phyloP scores from a whole-genome alignment of 2,329 filamentous ascomycete species.

The Harringtonia aguacate region DNA sequence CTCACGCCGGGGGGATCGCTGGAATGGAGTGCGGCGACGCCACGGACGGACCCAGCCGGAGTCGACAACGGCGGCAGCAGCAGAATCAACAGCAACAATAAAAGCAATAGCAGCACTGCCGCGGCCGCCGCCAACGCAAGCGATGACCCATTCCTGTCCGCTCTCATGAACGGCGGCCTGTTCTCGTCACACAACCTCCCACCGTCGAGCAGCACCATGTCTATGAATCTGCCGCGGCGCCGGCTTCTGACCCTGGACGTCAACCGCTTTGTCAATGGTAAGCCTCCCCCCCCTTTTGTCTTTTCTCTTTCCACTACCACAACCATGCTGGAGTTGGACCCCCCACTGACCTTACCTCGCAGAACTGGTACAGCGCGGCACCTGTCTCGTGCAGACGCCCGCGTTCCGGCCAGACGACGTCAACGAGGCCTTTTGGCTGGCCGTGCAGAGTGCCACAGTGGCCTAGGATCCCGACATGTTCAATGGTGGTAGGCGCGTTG shows the following conservation, averaged over 20 bases:
- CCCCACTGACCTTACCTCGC: not conserved
- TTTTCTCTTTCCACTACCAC: not conserved
- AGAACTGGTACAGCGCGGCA: slow-evolving; percentile 18
- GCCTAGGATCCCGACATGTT: too few relatives aligned
- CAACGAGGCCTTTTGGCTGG: slow-evolving; percentile 15
- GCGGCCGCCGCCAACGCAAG: too few relatives aligned
- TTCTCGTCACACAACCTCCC: too few relatives aligned
- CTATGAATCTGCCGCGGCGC: not conserved
- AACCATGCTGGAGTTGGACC: not conserved
- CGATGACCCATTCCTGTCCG: too few relatives aligned
- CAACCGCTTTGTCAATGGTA: slow-evolving; percentile 16
- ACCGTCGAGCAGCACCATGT: not conserved
- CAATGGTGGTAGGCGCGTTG: not conserved
- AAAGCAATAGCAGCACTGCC: too few relatives aligned
- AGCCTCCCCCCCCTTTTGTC: not conserved
- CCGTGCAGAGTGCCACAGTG: not conserved
- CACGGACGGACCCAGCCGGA: too few relatives aligned
- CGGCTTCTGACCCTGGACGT: slow-evolving; percentile 14
- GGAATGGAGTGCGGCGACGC: too few relatives aligned
- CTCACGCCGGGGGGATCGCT: too few relatives aligned
- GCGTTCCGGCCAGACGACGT: slow-evolving; percentile 19
- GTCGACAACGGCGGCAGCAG: too few relatives aligned
- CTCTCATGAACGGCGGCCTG: too few relatives aligned
- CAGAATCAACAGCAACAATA: too few relatives aligned
- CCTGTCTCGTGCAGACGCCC: slow-evolving; percentile 20